A percentile compares a stretch with the other conserved stretches of the same genome.
phyloP scores from a whole-genome alignment of 1,284 basidiomycete species.

The Ganoderma resinaceum region DNA sequence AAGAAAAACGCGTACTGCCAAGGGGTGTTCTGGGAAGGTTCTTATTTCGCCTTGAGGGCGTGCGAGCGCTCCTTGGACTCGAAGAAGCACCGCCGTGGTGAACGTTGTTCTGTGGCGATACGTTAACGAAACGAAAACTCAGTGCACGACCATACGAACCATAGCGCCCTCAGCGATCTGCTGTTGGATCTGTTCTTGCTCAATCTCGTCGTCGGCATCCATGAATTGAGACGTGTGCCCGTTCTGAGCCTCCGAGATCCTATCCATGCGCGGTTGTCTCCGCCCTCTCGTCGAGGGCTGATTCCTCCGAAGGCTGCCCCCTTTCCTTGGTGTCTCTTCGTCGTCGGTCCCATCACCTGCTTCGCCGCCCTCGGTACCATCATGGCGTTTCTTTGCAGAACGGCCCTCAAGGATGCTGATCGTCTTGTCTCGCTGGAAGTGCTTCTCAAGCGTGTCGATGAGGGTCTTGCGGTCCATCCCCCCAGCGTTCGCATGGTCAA shows the following conservation, averaged over 20 bases:
- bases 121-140: slow-evolving; percentile 27
- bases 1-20: slow-evolving; percentile 30
- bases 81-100: slow-evolving; percentile 61
- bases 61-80: slow-evolving; percentile 70
- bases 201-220: slow-evolving; percentile 90
- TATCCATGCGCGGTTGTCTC: slow-evolving; percentile 41
- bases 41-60: slow-evolving; percentile 61
- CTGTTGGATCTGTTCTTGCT: slow-evolving; percentile 84
- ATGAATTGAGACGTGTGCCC: slow-evolving; percentile 84
- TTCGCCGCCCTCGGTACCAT: slow-evolving; percentile 33
- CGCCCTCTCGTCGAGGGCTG: slow-evolving; percentile 43
- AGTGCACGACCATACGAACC: slow-evolving; percentile 47
- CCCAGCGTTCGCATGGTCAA: slow-evolving; percentile 59
- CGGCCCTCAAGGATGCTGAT: slow-evolving; percentile 87
- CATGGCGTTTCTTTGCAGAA: slow-evolving; percentile 40
- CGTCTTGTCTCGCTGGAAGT: slow-evolving; percentile 86
- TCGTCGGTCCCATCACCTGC: slow-evolving; percentile 41
- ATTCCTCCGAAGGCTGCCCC: slow-evolving; percentile 52
- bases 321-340: slow-evolving; percentile 56
- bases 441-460: slow-evolving; percentile 82
- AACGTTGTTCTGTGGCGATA: slow-evolving; percentile 55
- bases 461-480: slow-evolving; percentile 83
- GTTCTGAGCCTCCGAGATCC: slow-evolving; percentile 53
- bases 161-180: slow-evolving; percentile 79
- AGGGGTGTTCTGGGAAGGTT: slow-evolving; percentile 42